Percentiles rank a stretch among this genome's conserved stretches.
Conservation (phyloP, 768 basidiomycete species). For the Mycena capillaripes region DNA sequence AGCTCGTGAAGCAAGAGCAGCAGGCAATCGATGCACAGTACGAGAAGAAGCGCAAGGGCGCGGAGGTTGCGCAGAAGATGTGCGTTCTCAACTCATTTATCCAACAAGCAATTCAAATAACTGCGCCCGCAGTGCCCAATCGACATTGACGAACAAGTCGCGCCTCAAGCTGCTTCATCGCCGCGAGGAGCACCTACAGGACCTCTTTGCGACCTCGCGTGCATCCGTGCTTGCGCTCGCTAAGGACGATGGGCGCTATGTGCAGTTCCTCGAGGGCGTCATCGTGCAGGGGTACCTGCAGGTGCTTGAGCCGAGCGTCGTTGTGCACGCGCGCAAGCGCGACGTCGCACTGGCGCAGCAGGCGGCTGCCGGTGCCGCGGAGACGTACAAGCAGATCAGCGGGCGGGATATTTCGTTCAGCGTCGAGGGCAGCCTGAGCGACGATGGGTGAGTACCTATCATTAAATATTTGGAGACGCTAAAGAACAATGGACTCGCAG, state of each 20-base stretch:
- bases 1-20: conserved; percentile 96
- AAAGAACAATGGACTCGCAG: conserved; percentile 51
- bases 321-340: conserved; percentile 74
- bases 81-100: conserved; percentile 55
- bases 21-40: conserved; percentile 94
- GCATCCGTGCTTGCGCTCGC: conserved; percentile 72
- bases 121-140: conserved; percentile 79
- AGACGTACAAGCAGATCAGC: conserved; percentile 82
- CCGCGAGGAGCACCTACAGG: conserved; percentile 92
- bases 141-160: conserved; percentile 96
- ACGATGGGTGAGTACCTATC: conserved; percentile 73
- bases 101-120: conserved; percentile 7
- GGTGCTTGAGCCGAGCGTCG: conserved; percentile 82
- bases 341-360: conserved; percentile 74
- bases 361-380: conserved; percentile 75
- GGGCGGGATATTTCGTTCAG: conserved; percentile 73
- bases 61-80: conserved; percentile 97
- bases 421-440: conserved; percentile 72
- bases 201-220: conserved; percentile 85
- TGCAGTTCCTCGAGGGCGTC: conserved; percentile 85
- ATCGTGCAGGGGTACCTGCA: conserved; percentile 90
- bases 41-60: conserved; percentile 96
- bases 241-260: conserved; percentile 77
- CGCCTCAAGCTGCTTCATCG: conserved; percentile 91
- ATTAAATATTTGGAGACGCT: not conserved